Evolutionary conservation across 495 filamentous ascomycete species (phyloP).

Genomic region (Trichocladium antarcticum): DNA sequence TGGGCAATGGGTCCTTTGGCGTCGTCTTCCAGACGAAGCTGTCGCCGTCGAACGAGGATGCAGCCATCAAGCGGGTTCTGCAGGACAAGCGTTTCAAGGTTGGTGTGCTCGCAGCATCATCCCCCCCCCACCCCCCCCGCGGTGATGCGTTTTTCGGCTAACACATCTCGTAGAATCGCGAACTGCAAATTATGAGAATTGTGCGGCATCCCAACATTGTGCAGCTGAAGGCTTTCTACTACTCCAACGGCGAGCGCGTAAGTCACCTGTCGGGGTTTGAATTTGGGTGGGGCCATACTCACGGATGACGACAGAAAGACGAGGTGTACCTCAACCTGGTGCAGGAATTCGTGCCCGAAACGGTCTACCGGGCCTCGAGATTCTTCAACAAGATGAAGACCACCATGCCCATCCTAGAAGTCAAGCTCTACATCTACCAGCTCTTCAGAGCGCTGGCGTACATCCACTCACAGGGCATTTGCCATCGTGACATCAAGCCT

Average conservation of each 20-base stretch:
- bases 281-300: conserved; percentile 8
- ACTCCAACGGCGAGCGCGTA: conserved; percentile 96
- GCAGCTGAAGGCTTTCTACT: conserved; percentile 97
- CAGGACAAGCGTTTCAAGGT: conserved; percentile 99
- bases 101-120: not conserved
- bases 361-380: conserved; percentile 93
- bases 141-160: conserved; percentile 21
- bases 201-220: conserved; percentile 98
- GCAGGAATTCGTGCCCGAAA: conserved; percentile 96
- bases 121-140: not conserved
- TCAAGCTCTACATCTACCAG: conserved; percentile 99
- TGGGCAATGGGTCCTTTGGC: conserved; percentile 98
- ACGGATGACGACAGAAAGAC: conserved; percentile 62
- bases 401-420: conserved; percentile 96
- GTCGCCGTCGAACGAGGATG: conserved; percentile 91
- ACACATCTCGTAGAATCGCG: conserved; percentile 67
- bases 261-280: conserved; percentile 20
- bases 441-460: conserved; percentile 96
- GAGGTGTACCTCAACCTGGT: conserved; percentile 98
- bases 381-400: conserved; percentile 99
- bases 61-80: conserved; percentile 94
- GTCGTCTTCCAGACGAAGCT: conserved; percentile 99
- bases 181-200: conserved; percentile 98
- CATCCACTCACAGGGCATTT: conserved; percentile 99
- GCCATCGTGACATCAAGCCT: conserved; percentile 97